Conservation (phyloP, 2,329 filamentous ascomycete species). For the Trichoderma asperellum region DNA sequence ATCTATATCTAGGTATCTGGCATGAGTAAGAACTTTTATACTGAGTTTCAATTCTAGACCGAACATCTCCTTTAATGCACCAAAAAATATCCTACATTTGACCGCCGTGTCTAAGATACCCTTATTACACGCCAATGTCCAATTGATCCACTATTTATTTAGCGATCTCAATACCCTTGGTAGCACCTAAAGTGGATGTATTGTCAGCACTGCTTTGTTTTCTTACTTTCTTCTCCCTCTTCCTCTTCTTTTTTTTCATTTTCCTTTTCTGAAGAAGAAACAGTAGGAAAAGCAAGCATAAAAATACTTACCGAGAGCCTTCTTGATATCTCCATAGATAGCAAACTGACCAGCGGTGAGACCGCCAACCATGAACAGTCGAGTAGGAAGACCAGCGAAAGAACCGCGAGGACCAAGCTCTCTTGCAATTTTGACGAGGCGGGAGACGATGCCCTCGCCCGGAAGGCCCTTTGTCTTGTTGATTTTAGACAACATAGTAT, state of each 20-base stretch:
- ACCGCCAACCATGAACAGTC: slow-evolving; percentile 57
- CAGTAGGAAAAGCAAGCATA: neutral
- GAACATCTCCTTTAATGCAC: neutral
- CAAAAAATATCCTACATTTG: neutral
- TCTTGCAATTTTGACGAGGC: slow-evolving; percentile 77
- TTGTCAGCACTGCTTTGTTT: neutral
- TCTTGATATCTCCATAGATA: slow-evolving; percentile 77
- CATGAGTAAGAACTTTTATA: neutral
- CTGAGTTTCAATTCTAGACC: neutral
- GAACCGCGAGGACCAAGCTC: slow-evolving; percentile 74
- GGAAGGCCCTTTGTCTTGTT: slow-evolving; percentile 82
- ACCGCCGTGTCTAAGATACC: neutral
- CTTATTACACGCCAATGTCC: neutral
- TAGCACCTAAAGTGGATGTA: neutral
- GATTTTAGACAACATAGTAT: slow-evolving; percentile 86
- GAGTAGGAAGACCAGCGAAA: slow-evolving; percentile 74
- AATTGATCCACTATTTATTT: neutral
- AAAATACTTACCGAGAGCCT: slow-evolving; percentile 54
- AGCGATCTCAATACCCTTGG: neutral
- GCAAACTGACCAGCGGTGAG: slow-evolving; percentile 75
- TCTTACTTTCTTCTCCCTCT: neutral
- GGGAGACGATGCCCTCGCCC: slow-evolving; percentile 73
- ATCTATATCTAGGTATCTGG: neutral
- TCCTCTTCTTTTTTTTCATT: no score
- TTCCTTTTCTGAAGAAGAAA: neutral